phyloP scores from a whole-genome alignment of 2,329 filamentous ascomycete genomes.

The Fusarium sp. region DNA sequence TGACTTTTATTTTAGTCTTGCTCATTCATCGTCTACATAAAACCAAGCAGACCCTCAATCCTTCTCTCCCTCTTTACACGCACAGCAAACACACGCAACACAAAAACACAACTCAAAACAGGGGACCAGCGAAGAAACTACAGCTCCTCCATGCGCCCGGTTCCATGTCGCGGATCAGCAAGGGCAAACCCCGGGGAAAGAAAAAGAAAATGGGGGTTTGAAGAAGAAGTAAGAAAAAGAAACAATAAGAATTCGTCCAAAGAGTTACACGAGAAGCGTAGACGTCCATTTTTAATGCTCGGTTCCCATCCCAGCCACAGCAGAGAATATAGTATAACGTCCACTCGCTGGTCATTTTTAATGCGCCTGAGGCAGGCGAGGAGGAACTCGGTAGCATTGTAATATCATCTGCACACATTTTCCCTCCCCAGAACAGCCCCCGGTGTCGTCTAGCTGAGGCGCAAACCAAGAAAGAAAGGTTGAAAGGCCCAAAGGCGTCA shows the following conservation, averaged over 20 bases:
- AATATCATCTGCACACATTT: constrained; percentile 34
- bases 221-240: constrained; percentile 31
- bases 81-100: constrained; percentile 24
- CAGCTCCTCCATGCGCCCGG: constrained; percentile 30
- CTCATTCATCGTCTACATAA: constrained; percentile 53
- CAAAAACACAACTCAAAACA: constrained; percentile 27
- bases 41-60: constrained; percentile 42
- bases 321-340: constrained; percentile 28
- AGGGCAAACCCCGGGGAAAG: constrained; percentile 33
- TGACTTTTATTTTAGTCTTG: constrained; percentile 52
- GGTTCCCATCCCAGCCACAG: constrained; percentile 15
- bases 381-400: constrained; percentile 38
- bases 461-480: constrained; percentile 38
- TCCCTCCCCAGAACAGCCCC: constrained; percentile 12
- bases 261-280: constrained; percentile 49
- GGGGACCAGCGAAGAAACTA: constrained; percentile 26
- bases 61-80: constrained; percentile 23
- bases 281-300: constrained; percentile 41
- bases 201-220: constrained; percentile 34
- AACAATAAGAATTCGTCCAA: constrained; percentile 39
- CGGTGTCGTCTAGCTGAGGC: constrained; percentile 34
- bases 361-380: constrained; percentile 7
- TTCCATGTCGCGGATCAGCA: constrained; percentile 10
- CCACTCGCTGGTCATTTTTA: constrained; percentile 15
- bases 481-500: constrained; percentile 22